Percentiles rank a stretch among this genome's conserved stretches.
These are phyloP conservation scores for Fusarium pininemorale DNA, from an alignment of 2,329 filamentous ascomycete species.

Conservation along the genomic window DNA sequence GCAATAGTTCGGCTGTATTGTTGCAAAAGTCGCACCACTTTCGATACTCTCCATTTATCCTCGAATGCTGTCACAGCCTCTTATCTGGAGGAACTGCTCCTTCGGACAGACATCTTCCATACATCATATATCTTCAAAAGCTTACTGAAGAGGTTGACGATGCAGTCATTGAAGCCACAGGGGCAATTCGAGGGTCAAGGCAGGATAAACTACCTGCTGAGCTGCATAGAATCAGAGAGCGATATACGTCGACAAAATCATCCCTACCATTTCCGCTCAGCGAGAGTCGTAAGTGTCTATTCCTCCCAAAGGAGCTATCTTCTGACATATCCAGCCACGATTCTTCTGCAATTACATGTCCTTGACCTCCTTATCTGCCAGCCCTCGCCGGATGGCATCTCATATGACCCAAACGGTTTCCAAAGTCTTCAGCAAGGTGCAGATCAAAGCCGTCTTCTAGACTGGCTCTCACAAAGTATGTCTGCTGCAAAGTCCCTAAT, in stretches of 20 bases:
- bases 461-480: constrained; percentile 46
- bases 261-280: constrained; percentile 41
- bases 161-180: constrained; percentile 26
- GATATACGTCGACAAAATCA: constrained; percentile 36
- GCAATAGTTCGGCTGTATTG: constrained; percentile 32
- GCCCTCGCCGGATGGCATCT: constrained; percentile 38
- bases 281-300: constrained; percentile 43
- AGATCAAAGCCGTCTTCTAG: constrained; percentile 31
- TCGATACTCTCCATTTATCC: constrained; percentile 41
- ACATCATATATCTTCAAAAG: constrained; percentile 45
- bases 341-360: constrained; percentile 42
- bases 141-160: constrained; percentile 46
- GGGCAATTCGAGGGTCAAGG: background rate
- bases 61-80: constrained; percentile 39
- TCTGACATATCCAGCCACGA: constrained; percentile 29
- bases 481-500: constrained; percentile 45
- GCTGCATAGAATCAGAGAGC: constrained; percentile 32
- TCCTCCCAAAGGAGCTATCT: fast-evolving
- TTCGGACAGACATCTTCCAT: constrained; percentile 42
- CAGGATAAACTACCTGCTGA: constrained; percentile 14
- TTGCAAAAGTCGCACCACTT: constrained; percentile 46
- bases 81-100: constrained; percentile 9
- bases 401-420: constrained; percentile 41
- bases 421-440: constrained; percentile 28
- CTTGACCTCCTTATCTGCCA: constrained; percentile 46